Percentiles rank a stretch among this genome's conserved stretches.
Conservation (phyloP, 805 yeast species). For the Spathaspora gorwiae region DNA sequence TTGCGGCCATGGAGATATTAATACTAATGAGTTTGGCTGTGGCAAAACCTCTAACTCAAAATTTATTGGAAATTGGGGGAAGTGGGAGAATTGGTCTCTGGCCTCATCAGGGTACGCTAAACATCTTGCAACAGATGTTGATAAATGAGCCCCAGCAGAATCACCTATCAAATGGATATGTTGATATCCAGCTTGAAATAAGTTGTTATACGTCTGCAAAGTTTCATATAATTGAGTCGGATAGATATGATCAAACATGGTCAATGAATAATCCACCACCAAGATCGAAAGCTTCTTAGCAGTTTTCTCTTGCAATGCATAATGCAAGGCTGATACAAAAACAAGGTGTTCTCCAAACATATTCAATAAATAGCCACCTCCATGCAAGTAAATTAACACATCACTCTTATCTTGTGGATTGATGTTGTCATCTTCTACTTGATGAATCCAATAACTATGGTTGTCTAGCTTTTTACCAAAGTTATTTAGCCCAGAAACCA, state of each 20-base stretch:
- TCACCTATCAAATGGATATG: conserved; percentile 37
- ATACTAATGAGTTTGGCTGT: conserved; percentile 24
- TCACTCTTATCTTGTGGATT: neutral
- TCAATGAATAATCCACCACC: conserved; percentile 28
- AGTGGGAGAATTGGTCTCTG: conserved; percentile 16
- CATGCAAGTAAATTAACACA: conserved; percentile 29
- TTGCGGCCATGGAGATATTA: conserved; percentile 35
- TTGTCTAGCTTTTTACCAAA: conserved; percentile 18
- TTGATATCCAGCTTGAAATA: conserved; percentile 17
- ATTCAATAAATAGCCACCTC: conserved; percentile 30
- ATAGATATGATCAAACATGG: conserved; percentile 23
- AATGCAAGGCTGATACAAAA: conserved; percentile 22
- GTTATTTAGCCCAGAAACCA: conserved; percentile 7
- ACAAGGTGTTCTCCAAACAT: conserved; percentile 28
- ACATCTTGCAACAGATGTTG: conserved; percentile 15
- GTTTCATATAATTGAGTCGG: conserved; percentile 33
- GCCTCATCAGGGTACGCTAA: conserved; percentile 31
- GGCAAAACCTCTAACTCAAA: conserved; percentile 11
- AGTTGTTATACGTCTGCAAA: conserved; percentile 19
- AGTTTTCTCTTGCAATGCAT: conserved; percentile 17
- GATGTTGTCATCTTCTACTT: conserved; percentile 13
- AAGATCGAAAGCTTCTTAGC: conserved; percentile 19
- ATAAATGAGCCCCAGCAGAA: conserved; percentile 40
- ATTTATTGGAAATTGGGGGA: conserved; percentile 11
- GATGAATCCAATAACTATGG: conserved; percentile 30